phyloP scores from a whole-genome alignment of 306 rosid genomes.

The Begonia fuchsioides region DNA sequence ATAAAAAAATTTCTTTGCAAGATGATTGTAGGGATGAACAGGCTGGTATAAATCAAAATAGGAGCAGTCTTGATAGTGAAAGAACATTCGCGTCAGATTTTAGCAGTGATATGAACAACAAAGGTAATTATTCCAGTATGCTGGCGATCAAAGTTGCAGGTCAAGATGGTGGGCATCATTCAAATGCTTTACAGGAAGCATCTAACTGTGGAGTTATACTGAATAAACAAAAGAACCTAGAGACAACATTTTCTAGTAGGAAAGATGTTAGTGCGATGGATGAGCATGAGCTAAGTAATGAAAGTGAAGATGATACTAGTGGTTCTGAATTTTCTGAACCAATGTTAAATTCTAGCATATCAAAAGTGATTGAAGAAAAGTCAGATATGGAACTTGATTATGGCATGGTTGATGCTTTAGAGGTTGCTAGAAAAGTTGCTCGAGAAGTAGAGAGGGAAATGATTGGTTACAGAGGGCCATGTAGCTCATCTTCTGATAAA shows the following conservation, averaged over 20 bases:
- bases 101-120: conserved; percentile 30
- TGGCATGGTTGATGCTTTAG: conserved; percentile 39
- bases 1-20: conserved; percentile 24
- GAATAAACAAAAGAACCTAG: conserved; percentile 33
- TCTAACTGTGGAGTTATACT: conserved; percentile 22
- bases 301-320: conserved; percentile 12
- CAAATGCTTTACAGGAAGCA: conserved; percentile 25
- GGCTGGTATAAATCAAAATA: conserved; percentile 17
- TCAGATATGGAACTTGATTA: conserved; percentile 33
- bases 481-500: conserved; percentile 69
- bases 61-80: conserved; percentile 5
- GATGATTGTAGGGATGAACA: conserved; percentile 21
- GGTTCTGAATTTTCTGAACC: conserved; percentile 17
- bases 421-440: conserved; percentile 51
- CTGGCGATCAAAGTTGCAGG: conserved; percentile 19
- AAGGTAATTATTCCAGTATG: conserved; percentile 20
- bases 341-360: conserved; percentile 13
- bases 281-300: conserved; percentile 21
- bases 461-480: conserved; percentile 24
- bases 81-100: conserved; percentile 11
- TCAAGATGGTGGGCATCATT: conserved; percentile 27
- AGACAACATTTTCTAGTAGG: conserved; percentile 22
- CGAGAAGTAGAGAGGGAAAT: conserved; percentile 70
- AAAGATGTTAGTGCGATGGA: conserved; percentile 18
- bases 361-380: conserved; percentile 15